Base-by-base conservation (phyloP, 495 filamentous ascomycete genomes). In the Trichoderma orchidacearum region DNA sequence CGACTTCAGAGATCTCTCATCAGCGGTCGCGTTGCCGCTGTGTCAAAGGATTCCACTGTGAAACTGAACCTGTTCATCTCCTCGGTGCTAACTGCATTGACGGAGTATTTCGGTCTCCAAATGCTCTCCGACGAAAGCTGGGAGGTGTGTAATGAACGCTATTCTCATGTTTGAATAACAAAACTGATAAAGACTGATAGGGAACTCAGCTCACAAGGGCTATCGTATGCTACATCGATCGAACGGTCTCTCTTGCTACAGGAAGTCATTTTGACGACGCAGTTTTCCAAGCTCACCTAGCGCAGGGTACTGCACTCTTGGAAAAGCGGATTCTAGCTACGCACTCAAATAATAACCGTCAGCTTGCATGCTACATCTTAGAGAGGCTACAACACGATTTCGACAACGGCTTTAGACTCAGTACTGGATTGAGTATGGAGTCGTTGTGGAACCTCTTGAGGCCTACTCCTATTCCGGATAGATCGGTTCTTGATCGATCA, bases 401-500 rank as follows among this genome's bases (percentile, higher is more conserved):
- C 38, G 62, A 66, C 2, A 65, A 71, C 12, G 75, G 71, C 2
- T 80, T 80, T 63, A 80, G 83, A 45, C 70, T 93, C 6, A 80
- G 73, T 0, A 91, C 82, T 2, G 91, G 91, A 1, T 75, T 89
- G 17, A 84, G 81, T 59, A 95, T 97, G 89, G 88, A 95, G 64
- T 69, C 68, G 27, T 74, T 97, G 1, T 98, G 93, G 93, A 76
- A 77, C 34, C 60, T 68, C 0, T 81, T 92, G 61, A 78, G 82
- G 61, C 90, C 90, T 12, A 63, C 69, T 31, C 71, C 75, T 1
- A 69, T 78, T 7, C 61, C 65, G 2, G 63, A 66, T 34, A 57
- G 65, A 12, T 57, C 61, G 12, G 70, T 74, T 5, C 81, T 86
- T 4, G 79, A 77, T 25, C 68, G 80, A 30, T 71, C 77, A 6